These are phyloP conservation scores for Barbarea vulgaris DNA, from an alignment of 345 rosid genomes.

Conservation along the genomic window DNA sequence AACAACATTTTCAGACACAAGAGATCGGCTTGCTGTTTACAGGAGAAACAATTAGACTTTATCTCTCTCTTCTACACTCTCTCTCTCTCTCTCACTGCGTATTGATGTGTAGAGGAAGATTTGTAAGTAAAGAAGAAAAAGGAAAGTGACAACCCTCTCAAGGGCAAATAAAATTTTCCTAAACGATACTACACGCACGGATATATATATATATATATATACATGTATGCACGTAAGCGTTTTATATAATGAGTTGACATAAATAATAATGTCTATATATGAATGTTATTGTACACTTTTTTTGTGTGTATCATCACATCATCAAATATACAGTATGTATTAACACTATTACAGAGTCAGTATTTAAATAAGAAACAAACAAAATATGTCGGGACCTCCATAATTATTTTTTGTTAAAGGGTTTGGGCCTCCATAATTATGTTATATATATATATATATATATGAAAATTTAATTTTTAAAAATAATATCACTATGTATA, in stretches of 20 bases:
- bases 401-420: neutral
- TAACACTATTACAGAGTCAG: conserved; percentile 23
- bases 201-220: conserved; percentile 22
- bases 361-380: conserved; percentile 32
- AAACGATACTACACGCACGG: conserved; percentile 24
- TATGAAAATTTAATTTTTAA: neutral
- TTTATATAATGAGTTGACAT: conserved; percentile 35
- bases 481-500: neutral
- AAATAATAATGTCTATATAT: neutral
- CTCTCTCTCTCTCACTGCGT: neutral
- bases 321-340: conserved; percentile 26
- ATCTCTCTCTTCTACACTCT: neutral
- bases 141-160: conserved; percentile 22
- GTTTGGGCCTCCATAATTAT: neutral
- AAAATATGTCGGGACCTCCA: conserved; percentile 30
- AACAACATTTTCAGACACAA: conserved; percentile 41
- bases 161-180: conserved; percentile 21
- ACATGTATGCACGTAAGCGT: conserved; percentile 23
- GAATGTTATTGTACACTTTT: neutral
- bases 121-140: conserved; percentile 26
- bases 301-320: conserved; percentile 41
- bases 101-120: conserved; percentile 27
- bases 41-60: conserved; percentile 27
- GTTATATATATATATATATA: neutral
- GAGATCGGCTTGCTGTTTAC: conserved; percentile 14